phyloP scores from a whole-genome alignment of 257 asterid genomes.

The Rubia yunnanensis region DNA sequence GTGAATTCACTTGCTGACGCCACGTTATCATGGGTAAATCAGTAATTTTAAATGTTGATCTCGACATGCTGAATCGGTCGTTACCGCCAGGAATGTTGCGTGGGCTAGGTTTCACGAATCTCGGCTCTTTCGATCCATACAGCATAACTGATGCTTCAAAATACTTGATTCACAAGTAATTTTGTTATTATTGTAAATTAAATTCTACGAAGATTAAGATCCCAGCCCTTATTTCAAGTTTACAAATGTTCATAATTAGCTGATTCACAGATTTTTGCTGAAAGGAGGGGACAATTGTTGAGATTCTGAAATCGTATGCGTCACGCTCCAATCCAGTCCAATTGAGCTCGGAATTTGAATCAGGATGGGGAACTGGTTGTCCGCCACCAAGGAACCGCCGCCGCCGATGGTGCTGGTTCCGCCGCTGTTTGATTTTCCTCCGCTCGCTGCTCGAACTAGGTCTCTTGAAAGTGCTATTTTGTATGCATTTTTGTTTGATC shows the following conservation, averaged over 20 bases:
- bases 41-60: background rate
- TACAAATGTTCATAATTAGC: background rate
- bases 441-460: slow-evolving; percentile 92
- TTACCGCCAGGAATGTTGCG: slow-evolving; percentile 3
- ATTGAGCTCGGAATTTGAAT: background rate
- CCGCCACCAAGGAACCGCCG: slow-evolving; percentile 31
- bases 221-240: background rate
- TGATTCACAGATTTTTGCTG: background rate
- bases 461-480: background rate
- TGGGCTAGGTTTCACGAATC: slow-evolving; percentile 22
- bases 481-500: background rate
- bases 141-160: background rate
- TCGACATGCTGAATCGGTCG: slow-evolving; percentile 31
- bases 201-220: background rate
- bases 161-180: too few relatives aligned
- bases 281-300: background rate
- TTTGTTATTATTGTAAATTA: too few relatives aligned
- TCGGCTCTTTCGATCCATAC: slow-evolving; percentile 17
- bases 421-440: slow-evolving; percentile 92
- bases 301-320: background rate
- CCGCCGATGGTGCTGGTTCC: slow-evolving; percentile 94
- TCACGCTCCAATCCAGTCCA: background rate
- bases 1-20: slow-evolving; percentile 9
- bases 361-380: slow-evolving; percentile 54
- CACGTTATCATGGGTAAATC: slow-evolving; percentile 18